Percentiles rank a stretch among this genome's conserved stretches.
Evolutionary conservation across 1,284 basidiomycete genomes (phyloP).

Genomic region (Ceratobasidium papillatum): DNA sequence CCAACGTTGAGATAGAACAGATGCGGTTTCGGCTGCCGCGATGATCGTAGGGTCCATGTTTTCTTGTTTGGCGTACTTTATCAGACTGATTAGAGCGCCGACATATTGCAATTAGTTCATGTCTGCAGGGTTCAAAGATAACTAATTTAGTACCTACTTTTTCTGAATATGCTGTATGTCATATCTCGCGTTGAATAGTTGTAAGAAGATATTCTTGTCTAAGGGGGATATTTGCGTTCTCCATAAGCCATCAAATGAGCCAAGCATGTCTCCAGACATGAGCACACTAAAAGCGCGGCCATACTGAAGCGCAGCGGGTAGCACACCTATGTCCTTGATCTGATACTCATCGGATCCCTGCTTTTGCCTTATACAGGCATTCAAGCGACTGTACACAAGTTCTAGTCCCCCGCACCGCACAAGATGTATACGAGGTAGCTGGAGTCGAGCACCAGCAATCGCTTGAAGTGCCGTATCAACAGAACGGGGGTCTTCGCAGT

Average conservation of each 20-base stretch:
- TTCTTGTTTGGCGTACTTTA: no score
- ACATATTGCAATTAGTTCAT: no score
- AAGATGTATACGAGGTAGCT: not conserved
- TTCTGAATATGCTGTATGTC: no score
- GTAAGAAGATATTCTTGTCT: not conserved
- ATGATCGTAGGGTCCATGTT: no score
- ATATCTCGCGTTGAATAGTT: no score
- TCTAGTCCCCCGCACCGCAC: not conserved
- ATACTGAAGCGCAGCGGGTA: not conserved
- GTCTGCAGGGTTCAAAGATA: no score
- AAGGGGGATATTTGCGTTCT: not conserved
- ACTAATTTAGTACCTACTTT: no score
- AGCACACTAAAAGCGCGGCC: not conserved
- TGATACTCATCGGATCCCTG: not conserved
- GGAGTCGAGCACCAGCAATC: not conserved
- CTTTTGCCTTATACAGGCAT: not conserved
- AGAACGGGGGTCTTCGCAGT: not conserved
- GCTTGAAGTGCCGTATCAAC: slow-evolving; percentile 11
- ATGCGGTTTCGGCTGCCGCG: no score
- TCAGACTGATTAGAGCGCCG: no score
- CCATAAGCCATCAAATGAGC: not conserved
- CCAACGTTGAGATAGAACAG: no score
- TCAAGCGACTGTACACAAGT: not conserved
- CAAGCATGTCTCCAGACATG: not conserved
- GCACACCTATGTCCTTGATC: not conserved